Percentiles rank a stretch among this genome's conserved stretches.
Evolutionary conservation across 1,139 yeast species (phyloP).

Genomic region (Sugiyamaella neomexicana): DNA sequence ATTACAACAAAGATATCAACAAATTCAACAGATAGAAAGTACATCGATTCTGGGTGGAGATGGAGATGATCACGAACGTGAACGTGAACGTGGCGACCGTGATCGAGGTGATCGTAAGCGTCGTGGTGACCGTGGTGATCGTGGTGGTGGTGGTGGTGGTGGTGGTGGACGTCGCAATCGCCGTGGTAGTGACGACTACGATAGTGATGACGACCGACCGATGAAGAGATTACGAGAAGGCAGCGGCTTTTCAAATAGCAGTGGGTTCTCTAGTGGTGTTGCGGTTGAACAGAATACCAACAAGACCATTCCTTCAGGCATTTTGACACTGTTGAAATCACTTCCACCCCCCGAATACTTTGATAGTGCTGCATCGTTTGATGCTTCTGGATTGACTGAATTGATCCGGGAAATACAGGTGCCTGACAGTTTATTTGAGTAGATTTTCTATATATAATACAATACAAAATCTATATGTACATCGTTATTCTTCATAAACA

Average conservation of each 20-base stretch:
- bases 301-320: slow-evolving; percentile 29
- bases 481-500: slow-evolving; percentile 4
- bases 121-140: slow-evolving; percentile 1
- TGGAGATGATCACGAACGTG: slow-evolving; percentile 13
- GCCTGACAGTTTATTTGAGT: slow-evolving; percentile 21
- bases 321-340: slow-evolving; percentile 31
- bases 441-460: background rate
- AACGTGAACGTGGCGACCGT: slow-evolving; percentile 11
- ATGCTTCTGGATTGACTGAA: slow-evolving; percentile 29
- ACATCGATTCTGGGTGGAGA: slow-evolving; percentile 7
- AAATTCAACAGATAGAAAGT: slow-evolving; percentile 13
- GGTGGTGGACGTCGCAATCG: slow-evolving; percentile 8
- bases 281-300: slow-evolving; percentile 16
- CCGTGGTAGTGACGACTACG: slow-evolving; percentile 6
- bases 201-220: slow-evolving; percentile 20
- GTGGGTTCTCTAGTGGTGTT: slow-evolving; percentile 9
- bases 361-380: slow-evolving; percentile 35
- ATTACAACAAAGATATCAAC: slow-evolving; percentile 12
- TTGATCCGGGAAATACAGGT: slow-evolving; percentile 27
- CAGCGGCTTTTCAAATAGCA: slow-evolving; percentile 10
- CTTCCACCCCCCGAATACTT: slow-evolving; percentile 37
- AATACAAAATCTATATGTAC: background rate
- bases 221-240: slow-evolving; percentile 21
- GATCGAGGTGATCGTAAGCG: slow-evolving; percentile 14
- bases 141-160: too few relatives aligned